Percentiles rank a stretch among this genome's conserved stretches.
Evolutionary conservation across 306 rosid species (phyloP).

Genomic region (Nissolia schottii): DNA sequence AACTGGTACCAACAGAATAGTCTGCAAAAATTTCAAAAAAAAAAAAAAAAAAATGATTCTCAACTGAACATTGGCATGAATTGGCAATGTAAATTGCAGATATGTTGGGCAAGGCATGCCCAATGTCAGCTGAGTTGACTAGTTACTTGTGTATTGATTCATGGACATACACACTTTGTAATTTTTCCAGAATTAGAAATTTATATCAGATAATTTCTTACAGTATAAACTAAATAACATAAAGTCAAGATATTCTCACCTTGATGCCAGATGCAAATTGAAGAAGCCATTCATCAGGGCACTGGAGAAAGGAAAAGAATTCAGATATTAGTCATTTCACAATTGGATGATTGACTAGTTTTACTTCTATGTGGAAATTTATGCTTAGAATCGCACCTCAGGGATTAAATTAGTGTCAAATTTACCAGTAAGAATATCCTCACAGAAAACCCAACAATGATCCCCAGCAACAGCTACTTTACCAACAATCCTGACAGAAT

Average conservation of each 20-base stretch:
- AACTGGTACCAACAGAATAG: conserved; percentile 79
- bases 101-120: neutral
- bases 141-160: neutral
- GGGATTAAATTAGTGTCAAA: conserved; percentile 31
- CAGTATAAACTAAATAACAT: neutral
- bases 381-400: conserved; percentile 47
- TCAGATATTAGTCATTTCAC: conserved; percentile 19
- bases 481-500: conserved; percentile 64
- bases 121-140: neutral
- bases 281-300: conserved; percentile 73
- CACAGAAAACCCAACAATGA: conserved; percentile 59
- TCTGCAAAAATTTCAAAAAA: conserved; percentile 58
- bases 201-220: neutral
- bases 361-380: conserved; percentile 2
- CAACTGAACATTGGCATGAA: neutral
- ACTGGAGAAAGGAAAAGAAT: conserved; percentile 43
- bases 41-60: neutral
- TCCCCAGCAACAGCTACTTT: conserved; percentile 58
- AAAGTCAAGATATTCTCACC: conserved; percentile 41
- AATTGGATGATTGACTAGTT: neutral
- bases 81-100: neutral
- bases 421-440: conserved; percentile 34
- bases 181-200: conserved; percentile 1
- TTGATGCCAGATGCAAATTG: conserved; percentile 81
- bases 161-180: neutral